Evolutionary conservation across 371 early-diverging fungal species (phyloP).

Genomic region (Conidiobolus incongruus): DNA sequence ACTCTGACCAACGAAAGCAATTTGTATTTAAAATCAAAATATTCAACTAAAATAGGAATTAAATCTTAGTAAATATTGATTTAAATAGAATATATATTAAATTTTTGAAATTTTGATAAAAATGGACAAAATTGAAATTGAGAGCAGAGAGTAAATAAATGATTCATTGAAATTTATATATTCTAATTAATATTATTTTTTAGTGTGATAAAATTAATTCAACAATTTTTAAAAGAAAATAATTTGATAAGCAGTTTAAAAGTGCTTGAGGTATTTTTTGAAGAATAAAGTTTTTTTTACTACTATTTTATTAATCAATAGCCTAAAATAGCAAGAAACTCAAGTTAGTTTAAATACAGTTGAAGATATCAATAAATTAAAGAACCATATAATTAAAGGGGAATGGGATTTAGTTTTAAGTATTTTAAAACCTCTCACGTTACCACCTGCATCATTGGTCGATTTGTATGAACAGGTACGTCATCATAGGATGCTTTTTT

Average conservation of each 20-base stretch:
- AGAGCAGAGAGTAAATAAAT: too few species aligned
- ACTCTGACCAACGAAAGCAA: too few species aligned
- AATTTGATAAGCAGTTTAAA: conserved; percentile 44
- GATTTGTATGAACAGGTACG: conserved; percentile 78
- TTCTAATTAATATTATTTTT: too few species aligned
- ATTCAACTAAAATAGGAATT: too few species aligned
- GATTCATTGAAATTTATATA: too few species aligned
- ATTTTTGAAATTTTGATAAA: too few species aligned
- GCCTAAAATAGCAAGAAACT: conserved; percentile 38
- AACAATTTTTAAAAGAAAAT: conserved; percentile 80
- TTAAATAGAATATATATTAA: too few species aligned
- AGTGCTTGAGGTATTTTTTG: conserved; percentile 28
- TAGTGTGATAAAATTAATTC: conserved; percentile 64
- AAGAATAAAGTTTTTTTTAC: not conserved
- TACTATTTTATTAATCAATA: not conserved
- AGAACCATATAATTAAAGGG: conserved; percentile 46
- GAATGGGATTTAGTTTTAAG: conserved; percentile 70
- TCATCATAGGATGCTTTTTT: not conserved
- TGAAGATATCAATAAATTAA: conserved; percentile 43
- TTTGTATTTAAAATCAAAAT: too few species aligned
- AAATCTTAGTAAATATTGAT: too few species aligned
- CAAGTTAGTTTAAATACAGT: conserved; percentile 54
- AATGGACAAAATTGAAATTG: too few species aligned
- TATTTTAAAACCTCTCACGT: conserved; percentile 34
- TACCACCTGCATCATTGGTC: conserved; percentile 37